Evolutionary conservation across 164 flowering plant species (phyloP).

Genomic region (Piper longum): DNA sequence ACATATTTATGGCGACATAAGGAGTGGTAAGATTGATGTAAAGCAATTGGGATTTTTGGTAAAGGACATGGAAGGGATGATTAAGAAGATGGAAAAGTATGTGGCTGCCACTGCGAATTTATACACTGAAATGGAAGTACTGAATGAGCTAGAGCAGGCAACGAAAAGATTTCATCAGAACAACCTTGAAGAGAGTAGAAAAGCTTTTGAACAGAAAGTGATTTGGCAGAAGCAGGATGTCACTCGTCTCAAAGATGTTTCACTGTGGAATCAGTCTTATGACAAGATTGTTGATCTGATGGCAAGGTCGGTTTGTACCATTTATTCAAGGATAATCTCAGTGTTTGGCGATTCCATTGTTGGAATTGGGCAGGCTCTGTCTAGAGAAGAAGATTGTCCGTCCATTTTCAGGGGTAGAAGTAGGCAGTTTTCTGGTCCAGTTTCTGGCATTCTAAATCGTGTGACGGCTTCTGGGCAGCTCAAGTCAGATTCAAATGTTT

Average conservation of each 20-base stretch:
- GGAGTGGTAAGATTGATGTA: conserved; percentile 58
- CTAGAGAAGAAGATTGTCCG: conserved; percentile 13
- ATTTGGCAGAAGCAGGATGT: conserved; percentile 84
- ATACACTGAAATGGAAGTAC: conserved; percentile 64
- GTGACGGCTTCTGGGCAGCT: conserved; percentile 17
- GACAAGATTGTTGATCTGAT: conserved; percentile 77
- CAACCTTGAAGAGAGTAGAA: conserved; percentile 63
- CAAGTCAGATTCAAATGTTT: conserved; percentile 9
- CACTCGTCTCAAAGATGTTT: conserved; percentile 54
- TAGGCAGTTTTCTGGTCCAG: conserved; percentile 15
- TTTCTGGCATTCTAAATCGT: conserved; percentile 11
- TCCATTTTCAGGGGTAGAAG: conserved; percentile 14
- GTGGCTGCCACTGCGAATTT: conserved; percentile 51
- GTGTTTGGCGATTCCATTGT: conserved; percentile 49
- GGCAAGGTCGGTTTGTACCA: conserved; percentile 79
- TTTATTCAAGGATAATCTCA: conserved; percentile 45
- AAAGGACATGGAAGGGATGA: conserved; percentile 90
- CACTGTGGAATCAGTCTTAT: conserved; percentile 80
- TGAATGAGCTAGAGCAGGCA: conserved; percentile 73
- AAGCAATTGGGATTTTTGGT: conserved; percentile 75
- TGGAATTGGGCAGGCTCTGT: conserved; percentile 5
- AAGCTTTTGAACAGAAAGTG: conserved; percentile 74
- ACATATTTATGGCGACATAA: conserved; percentile 76
- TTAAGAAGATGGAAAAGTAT: conserved; percentile 80
- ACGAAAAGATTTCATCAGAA: conserved; percentile 60